phyloP scores from a whole-genome alignment of 2,329 filamentous ascomycete genomes.

The Diaporthe humulicola region DNA sequence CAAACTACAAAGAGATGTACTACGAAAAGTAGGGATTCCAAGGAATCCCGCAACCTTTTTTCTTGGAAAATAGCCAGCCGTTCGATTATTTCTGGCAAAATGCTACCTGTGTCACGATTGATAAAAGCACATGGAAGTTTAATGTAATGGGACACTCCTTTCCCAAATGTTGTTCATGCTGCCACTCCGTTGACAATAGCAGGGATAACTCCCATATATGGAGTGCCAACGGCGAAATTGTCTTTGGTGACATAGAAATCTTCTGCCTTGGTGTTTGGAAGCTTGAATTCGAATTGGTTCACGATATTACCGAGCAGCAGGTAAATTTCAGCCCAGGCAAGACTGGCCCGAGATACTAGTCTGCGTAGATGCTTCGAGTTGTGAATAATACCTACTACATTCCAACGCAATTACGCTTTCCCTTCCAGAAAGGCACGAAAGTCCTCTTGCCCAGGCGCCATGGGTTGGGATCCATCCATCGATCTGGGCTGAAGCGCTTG shows the following conservation, averaged over 20 bases:
- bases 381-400: background rate
- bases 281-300: background rate
- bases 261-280: background rate
- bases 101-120: background rate
- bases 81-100: background rate
- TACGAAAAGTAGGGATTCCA: no score
- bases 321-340: background rate
- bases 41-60: no score
- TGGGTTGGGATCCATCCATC: background rate
- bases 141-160: background rate
- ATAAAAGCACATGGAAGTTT: background rate
- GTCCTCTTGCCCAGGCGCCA: background rate
- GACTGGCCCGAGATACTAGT: background rate
- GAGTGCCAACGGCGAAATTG: background rate
- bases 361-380: background rate
- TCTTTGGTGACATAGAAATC: background rate
- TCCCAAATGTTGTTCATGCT: background rate
- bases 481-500: slow-evolving; percentile 15
- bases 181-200: background rate
- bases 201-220: background rate
- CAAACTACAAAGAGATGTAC: no score
- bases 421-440: background rate
- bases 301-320: background rate
- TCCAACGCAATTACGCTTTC: background rate
- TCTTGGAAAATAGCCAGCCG: background rate